Evolutionary conservation across 1,284 basidiomycete species (phyloP), one percentile per base, ranked within the genome.

Genomic region (Lignosus rhinocerotis): DNA sequence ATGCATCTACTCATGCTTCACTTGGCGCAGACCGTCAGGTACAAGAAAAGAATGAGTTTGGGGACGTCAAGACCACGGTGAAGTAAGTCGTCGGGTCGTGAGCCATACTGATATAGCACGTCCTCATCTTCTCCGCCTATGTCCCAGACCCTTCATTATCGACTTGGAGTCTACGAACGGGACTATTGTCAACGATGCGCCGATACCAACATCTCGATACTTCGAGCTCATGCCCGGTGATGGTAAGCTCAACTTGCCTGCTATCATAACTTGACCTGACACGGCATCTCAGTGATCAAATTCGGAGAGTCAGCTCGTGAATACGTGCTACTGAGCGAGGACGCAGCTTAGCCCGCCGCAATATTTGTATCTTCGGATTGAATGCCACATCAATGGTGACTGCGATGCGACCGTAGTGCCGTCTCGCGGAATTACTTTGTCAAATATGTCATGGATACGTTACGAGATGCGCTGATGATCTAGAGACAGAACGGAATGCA

Each of bases 161-260:
- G 96, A 99, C 73, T 85, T 99, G 8, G 96, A 99, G 64, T 96
- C 94, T 10, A 97, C 96, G 1, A 99, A 99, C 69, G 90, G 93
- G 3, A 98, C 95, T 0, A 81, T 85, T 59, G 96, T 99, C 51
- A 99, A 99, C 69, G 92, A 88, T 58, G 83, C 89, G 67, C 78
- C 83, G 56, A 89, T 99, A 53, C 96, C 96, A 0, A 79, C 85
- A 2, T 89, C 94, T 14, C 80, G 96, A 56, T 98, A 92, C 74
- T 98, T 93, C 70, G 97, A 99, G 74, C 78, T 99, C 42, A 87
- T 87, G 71, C 80, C 84, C 34, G 87, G 87, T 38, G 96, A 99
- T 73, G 90, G 95, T 96, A 62, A 48, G 25, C 16, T 21, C 47
- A 34, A 39, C 19, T 51, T 53, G 31, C 43, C n/a, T n/a, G n/a